Evolutionary conservation across 768 basidiomycete species (phyloP).

Genomic region (Porphyrellus cyaneotinctus): DNA sequence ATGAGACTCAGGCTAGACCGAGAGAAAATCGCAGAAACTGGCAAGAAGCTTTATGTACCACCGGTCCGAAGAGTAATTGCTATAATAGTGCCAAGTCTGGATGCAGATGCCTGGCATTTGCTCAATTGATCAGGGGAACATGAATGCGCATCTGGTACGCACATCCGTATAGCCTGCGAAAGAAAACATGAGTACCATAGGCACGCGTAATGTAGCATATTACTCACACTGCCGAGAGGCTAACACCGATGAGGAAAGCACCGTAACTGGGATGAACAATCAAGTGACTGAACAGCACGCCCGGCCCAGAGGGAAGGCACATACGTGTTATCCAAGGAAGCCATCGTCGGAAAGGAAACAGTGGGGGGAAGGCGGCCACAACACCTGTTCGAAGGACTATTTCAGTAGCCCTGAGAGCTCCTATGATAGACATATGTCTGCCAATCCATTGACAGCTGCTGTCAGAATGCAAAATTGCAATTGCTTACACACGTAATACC

Average conservation of each 20-base stretch:
- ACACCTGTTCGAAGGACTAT: neutral
- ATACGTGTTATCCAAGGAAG: conserved; percentile 34
- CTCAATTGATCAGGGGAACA: neutral
- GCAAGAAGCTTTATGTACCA: conserved; percentile 49
- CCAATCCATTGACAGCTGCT: too few species aligned
- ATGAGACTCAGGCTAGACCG: neutral
- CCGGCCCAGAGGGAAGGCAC: conserved; percentile 5
- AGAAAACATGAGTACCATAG: conserved; percentile 1
- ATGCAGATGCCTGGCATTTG: conserved; percentile 44
- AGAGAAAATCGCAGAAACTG: conserved; percentile 11
- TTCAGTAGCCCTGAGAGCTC: too few species aligned
- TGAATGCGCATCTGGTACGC: conserved; percentile 2
- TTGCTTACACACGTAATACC: too few species aligned
- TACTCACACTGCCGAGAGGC: conserved; percentile 46
- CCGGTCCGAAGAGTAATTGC: conserved; percentile 43
- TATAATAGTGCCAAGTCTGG: conserved; percentile 54
- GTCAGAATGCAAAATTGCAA: too few species aligned
- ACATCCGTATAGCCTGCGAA: conserved; percentile 49
- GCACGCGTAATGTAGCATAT: neutral
- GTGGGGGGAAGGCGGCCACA: too few species aligned
- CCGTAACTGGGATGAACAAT: conserved; percentile 38
- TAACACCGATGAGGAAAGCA: conserved; percentile 47
- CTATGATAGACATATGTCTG: too few species aligned
- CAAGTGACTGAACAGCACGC: neutral
- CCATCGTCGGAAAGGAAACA: conserved; percentile 4